Base-by-base conservation (phyloP, 768 basidiomycete genomes). In the Mycena belliarum region DNA sequence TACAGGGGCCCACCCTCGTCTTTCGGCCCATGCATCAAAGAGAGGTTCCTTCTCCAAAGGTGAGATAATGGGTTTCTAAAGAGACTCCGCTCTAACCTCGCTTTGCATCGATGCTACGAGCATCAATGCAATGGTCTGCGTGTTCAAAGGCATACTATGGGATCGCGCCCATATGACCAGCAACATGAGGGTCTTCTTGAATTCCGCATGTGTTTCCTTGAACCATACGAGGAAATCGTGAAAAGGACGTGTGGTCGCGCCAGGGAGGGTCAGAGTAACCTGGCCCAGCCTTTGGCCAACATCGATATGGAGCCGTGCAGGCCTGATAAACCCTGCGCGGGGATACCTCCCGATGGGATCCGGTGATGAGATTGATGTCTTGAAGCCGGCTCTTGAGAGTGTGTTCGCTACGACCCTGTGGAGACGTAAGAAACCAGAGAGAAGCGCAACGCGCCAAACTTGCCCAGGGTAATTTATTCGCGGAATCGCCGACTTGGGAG, bases 111-210 rank as follows among this genome's bases (percentile, higher is more conserved):
- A 12, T 5, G 40, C 28, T 3, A 56, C 16, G n/a, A 56, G 32
- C 55, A 56, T 56, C 29, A 56, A 12, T 21, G 40, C 47, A 18
- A 49, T 20, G 0, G 47, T 33, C 33, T 56, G 47, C 9, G 55
- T 16, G 25, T 18, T 49, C 3, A 56, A 8, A 2, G 4, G 8
- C 18, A 56, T 11, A 37, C 18, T 29, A 4, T 49, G 48, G 14
- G 55, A 49, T 26, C 47, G 55, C 24, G 55, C 55, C 55, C 55
- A 56, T 16, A 56, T 49, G 41, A 49, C 48, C 14, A 49, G 4
- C 9, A 20, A 46, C n/a, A 49, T 5, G 12, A 37, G n/a, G n/a
- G n/a, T 9, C 3, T 4, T 0, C 28, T 28, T 32, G 20, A 56
- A 56, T 1, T 26, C 18, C 18, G 2, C 1, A 29, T 33, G 35